phyloP scores from a whole-genome alignment of 768 basidiomycete species.

The Tubosaeta brunneosetosa region DNA sequence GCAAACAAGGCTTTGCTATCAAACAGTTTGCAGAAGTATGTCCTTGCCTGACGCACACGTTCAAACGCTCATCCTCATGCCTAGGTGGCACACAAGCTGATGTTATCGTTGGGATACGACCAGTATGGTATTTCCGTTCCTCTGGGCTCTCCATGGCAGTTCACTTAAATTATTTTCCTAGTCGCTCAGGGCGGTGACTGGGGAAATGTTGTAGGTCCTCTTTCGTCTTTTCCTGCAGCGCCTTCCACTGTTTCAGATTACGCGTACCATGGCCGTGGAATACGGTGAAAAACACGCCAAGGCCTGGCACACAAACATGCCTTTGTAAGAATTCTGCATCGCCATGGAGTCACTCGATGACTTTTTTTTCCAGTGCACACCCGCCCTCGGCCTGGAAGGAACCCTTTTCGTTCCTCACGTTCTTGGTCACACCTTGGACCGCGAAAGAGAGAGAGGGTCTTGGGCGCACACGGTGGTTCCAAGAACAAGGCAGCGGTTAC shows the following conservation, averaged over 20 bases:
- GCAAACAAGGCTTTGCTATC: conserved; percentile 44
- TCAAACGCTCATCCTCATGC: conserved; percentile 1
- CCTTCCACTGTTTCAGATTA: conserved; percentile 28
- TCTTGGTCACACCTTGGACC: conserved; percentile 27
- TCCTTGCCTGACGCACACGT: background rate
- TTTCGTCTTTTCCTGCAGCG: background rate
- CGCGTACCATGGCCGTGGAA: conserved; percentile 26
- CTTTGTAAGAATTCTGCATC: conserved; percentile 31
- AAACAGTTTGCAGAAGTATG: conserved; percentile 54
- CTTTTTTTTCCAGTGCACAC: conserved; percentile 10
- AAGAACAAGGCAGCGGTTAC: conserved; percentile 29
- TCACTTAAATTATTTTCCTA: conserved; percentile 14
- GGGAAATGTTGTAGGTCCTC: conserved; percentile 34
- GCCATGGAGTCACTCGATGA: background rate
- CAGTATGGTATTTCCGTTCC: conserved; percentile 38
- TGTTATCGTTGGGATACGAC: conserved; percentile 44
- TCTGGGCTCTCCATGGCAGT: background rate
- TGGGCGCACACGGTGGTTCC: conserved; percentile 17
- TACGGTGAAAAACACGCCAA: conserved; percentile 43
- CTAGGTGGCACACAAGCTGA: conserved; percentile 45
- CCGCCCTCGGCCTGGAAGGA: conserved; percentile 20
- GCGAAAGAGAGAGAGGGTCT: conserved; percentile 24
- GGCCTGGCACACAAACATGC: conserved; percentile 50
- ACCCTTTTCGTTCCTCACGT: conserved; percentile 28
- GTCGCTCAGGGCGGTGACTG: conserved; percentile 50